Evolutionary conservation across 805 yeast species (phyloP).

Genomic region (Danielia oregonensis): DNA sequence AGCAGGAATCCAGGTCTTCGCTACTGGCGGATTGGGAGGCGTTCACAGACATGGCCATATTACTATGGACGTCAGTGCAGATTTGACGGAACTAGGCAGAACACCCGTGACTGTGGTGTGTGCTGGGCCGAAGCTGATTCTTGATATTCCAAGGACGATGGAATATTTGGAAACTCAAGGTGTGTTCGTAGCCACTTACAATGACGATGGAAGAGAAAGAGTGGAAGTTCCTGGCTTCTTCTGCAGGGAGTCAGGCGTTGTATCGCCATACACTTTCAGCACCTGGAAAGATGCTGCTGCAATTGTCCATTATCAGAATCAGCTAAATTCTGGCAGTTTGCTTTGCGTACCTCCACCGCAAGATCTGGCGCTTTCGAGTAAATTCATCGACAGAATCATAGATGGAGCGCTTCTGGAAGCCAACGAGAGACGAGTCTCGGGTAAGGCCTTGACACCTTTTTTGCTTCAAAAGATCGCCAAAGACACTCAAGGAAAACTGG

Average conservation of each 20-base stretch:
- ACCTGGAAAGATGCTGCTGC: slow-evolving; percentile 57
- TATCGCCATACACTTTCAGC: slow-evolving; percentile 64
- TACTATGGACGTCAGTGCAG: slow-evolving; percentile 83
- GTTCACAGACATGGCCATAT: slow-evolving; percentile 75
- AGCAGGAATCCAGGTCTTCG: slow-evolving; percentile 81
- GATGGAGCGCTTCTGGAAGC: slow-evolving; percentile 59
- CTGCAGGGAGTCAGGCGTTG: slow-evolving; percentile 68
- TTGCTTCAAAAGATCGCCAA: slow-evolving; percentile 60
- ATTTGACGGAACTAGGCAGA: slow-evolving; percentile 75
- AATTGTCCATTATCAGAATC: slow-evolving; percentile 45
- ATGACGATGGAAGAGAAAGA: slow-evolving; percentile 42
- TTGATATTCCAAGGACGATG: slow-evolving; percentile 76
- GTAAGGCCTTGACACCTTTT: slow-evolving; percentile 80
- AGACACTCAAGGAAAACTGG: slow-evolving; percentile 67
- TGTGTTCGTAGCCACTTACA: slow-evolving; percentile 72
- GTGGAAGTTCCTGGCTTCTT: slow-evolving; percentile 75
- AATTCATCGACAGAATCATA: slow-evolving; percentile 52
- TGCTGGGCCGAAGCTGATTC: slow-evolving; percentile 84
- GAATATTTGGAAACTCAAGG: slow-evolving; percentile 91
- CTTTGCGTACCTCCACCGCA: slow-evolving; percentile 82
- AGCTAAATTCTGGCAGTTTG: slow-evolving; percentile 64
- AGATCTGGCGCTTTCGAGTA: slow-evolving; percentile 53
- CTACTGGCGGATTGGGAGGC: slow-evolving; percentile 93
- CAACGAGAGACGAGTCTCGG: slow-evolving; percentile 45
- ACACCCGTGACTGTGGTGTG: slow-evolving; percentile 90